Percentiles rank a stretch among this genome's conserved stretches.
These are phyloP conservation scores for Puccinia horiana DNA, from an alignment of 1,284 basidiomycete genomes.

Conservation along the genomic window DNA sequence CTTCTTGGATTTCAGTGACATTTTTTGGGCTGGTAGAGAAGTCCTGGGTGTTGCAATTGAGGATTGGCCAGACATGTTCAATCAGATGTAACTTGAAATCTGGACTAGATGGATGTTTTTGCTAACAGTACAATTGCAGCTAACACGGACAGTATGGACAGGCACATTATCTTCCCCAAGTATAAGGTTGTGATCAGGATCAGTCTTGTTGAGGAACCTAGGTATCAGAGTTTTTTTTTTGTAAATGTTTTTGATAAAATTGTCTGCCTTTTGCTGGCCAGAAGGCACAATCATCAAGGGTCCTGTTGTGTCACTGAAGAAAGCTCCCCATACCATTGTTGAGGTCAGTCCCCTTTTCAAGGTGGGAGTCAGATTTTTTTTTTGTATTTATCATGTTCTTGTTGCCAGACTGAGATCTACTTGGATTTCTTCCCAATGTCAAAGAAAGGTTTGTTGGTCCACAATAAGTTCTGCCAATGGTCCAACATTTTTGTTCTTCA, in stretches of 20 bases:
- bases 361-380: background rate
- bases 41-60: too few relatives aligned
- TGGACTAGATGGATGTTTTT: background rate
- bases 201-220: background rate
- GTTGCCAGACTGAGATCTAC: background rate
- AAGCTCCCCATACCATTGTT: background rate
- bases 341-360: background rate
- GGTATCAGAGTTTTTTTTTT: background rate
- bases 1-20: background rate
- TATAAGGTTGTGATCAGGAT: background rate
- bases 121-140: background rate
- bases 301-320: background rate
- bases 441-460: too few relatives aligned
- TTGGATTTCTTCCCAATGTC: too few relatives aligned
- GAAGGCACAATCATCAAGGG: background rate
- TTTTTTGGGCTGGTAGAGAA: background rate
- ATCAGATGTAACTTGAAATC: background rate
- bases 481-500: background rate
- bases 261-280: background rate
- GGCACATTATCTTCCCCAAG: background rate
- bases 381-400: background rate
- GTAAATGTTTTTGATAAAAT: background rate
- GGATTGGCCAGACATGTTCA: background rate
- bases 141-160: background rate
- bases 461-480: background rate